A percentile compares a stretch with the other conserved stretches of the same genome.
Evolutionary conservation across 371 early-diverging fungal species (phyloP).

Genomic region (Phascolomyces articulosus): DNA sequence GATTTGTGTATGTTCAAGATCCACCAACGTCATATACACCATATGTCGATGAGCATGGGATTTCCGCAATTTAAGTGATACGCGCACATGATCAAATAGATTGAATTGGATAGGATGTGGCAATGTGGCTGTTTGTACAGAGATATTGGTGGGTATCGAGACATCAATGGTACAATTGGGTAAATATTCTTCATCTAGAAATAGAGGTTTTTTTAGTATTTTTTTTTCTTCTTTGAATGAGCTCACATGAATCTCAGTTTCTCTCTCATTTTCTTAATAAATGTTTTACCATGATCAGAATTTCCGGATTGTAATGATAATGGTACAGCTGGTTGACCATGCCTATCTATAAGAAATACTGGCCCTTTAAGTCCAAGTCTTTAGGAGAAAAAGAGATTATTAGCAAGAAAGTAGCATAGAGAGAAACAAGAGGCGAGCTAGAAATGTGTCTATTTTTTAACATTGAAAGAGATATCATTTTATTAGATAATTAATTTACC

Average conservation of each 20-base stretch:
- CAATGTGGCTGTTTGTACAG: slow-evolving; percentile 26
- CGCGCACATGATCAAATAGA: slow-evolving; percentile 63
- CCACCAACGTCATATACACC: slow-evolving; percentile 62
- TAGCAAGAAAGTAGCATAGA: too few species aligned
- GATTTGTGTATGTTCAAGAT: slow-evolving; percentile 36
- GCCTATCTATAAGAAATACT: slow-evolving; percentile 64
- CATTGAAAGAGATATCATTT: background rate
- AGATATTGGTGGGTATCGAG: slow-evolving; percentile 14
- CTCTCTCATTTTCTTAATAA: background rate
- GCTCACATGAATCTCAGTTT: too few species aligned
- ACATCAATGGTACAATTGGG: slow-evolving; percentile 28
- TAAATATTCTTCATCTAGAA: slow-evolving; percentile 30
- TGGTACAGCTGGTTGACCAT: slow-evolving; percentile 57
- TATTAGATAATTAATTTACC: slow-evolving; percentile 24
- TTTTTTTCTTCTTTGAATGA: background rate
- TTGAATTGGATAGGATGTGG: slow-evolving; percentile 47
- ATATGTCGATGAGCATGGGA: slow-evolving; percentile 66
- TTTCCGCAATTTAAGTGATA: slow-evolving; percentile 57
- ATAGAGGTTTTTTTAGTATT: background rate
- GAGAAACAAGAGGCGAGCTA: background rate
- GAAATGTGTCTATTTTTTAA: background rate
- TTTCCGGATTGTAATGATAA: slow-evolving; percentile 61
- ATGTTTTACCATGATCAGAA: slow-evolving; percentile 30
- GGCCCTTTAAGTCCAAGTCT: slow-evolving; percentile 72
- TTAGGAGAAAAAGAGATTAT: too few species aligned